Percentiles rank a stretch among this genome's conserved stretches.
These are phyloP conservation scores for Rutstroemia sp. DNA, from an alignment of 2,329 filamentous ascomycete genomes.

Conservation along the genomic window DNA sequence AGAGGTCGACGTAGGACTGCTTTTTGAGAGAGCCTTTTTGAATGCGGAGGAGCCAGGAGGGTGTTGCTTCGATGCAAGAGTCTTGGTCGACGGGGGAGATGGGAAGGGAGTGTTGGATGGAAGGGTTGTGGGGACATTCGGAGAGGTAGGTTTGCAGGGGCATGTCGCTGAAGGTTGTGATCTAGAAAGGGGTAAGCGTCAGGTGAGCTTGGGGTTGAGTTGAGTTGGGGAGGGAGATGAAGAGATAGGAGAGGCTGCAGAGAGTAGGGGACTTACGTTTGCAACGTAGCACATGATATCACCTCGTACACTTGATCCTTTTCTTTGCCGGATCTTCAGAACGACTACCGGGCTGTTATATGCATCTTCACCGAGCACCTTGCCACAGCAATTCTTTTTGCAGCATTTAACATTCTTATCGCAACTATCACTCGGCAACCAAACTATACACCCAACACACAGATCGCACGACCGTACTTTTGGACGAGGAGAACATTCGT, in stretches of 20 bases:
- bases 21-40: conserved; percentile 13
- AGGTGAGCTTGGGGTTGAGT: neutral
- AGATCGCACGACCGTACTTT: conserved; percentile 10
- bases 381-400: conserved; percentile 7
- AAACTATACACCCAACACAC: conserved; percentile 17
- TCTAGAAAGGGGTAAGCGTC: neutral
- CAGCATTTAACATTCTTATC: conserved; percentile 10
- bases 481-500: neutral
- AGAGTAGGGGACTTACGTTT: conserved; percentile 4
- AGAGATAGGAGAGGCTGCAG: too few relatives aligned
- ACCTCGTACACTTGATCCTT: conserved; percentile 9
- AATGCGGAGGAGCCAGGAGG: conserved; percentile 11
- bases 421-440: conserved; percentile 8
- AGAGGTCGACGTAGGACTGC: conserved; percentile 15
- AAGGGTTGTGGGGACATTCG: neutral
- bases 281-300: conserved; percentile 18
- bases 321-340: conserved; percentile 11
- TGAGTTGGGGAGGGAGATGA: too few relatives aligned
- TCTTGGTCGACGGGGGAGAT: conserved; percentile 9
- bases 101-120: conserved; percentile 9
- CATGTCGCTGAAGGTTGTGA: conserved; percentile 15
- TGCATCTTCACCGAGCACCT: conserved; percentile 11
- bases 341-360: conserved; percentile 16
- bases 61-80: neutral
- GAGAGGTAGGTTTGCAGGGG: conserved; percentile 9